phyloP scores from a whole-genome alignment of 1,284 basidiomycete species.

The Filobasidium uniguttulatum region DNA sequence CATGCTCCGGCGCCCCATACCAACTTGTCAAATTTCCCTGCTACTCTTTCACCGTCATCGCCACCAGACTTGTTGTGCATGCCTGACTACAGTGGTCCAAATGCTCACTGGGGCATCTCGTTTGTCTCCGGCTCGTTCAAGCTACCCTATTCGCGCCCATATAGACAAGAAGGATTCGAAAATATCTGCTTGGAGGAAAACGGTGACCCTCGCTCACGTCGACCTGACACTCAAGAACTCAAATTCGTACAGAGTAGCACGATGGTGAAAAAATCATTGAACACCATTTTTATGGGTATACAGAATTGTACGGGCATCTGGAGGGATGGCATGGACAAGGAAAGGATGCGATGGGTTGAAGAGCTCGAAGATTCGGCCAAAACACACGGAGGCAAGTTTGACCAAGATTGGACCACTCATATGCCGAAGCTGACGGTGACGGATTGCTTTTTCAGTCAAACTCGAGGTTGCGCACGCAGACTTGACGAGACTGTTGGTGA shows the following conservation, averaged over 20 bases:
- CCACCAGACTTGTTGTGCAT: background rate
- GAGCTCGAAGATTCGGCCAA: background rate
- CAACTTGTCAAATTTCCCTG: too few relatives aligned
- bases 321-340: background rate
- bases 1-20: too few relatives aligned
- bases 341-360: background rate
- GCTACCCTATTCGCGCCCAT: background rate
- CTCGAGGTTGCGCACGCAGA: slow-evolving; percentile 21
- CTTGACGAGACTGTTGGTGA: slow-evolving; percentile 29
- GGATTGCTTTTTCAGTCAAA: background rate
- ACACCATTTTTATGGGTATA: background rate
- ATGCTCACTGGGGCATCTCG: background rate
- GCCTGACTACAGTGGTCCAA: too few relatives aligned
- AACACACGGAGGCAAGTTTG: background rate
- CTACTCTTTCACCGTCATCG: too few relatives aligned
- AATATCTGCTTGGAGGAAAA: too few relatives aligned
- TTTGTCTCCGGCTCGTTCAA: background rate
- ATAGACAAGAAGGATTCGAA: background rate
- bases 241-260: too few relatives aligned
- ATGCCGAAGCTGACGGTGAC: background rate
- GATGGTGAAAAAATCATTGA: background rate
- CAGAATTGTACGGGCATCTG: background rate
- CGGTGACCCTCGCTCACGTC: too few relatives aligned
- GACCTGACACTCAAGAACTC: too few relatives aligned
- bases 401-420: background rate